Percentiles rank a stretch among this genome's conserved stretches.
Conservation (phyloP, 495 filamentous ascomycete genomes). For the Xylaria palmicola region DNA sequence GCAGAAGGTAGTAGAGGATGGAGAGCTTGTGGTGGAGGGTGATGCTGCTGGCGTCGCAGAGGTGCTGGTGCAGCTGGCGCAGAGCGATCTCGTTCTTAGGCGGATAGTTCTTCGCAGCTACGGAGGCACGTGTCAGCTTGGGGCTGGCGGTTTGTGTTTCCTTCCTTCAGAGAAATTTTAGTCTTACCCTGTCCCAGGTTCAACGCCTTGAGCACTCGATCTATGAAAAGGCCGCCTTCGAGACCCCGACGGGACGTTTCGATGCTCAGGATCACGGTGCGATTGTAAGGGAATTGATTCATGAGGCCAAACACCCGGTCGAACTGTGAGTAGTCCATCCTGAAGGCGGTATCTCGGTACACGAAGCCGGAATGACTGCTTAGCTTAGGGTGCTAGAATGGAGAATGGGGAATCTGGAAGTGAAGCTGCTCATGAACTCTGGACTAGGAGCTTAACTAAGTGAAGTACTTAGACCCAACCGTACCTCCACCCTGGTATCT, state of each 20-base stretch:
- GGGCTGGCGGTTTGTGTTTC: too few relatives aligned
- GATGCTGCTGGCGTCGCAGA: slow-evolving; percentile 55
- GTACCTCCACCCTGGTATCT: too few relatives aligned
- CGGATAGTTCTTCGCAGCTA: slow-evolving; percentile 59
- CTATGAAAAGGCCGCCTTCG: slow-evolving; percentile 70
- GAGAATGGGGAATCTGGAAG: too few relatives aligned
- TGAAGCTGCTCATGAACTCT: too few relatives aligned
- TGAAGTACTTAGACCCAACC: too few relatives aligned
- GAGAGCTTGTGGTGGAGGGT: slow-evolving; percentile 73
- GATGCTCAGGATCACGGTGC: slow-evolving; percentile 56
- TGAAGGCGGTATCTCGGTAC: slow-evolving; percentile 17
- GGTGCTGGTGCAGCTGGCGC: slow-evolving; percentile 61
- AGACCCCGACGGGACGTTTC: slow-evolving; percentile 59
- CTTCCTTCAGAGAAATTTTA: too few relatives aligned
- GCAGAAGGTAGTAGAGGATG: slow-evolving; percentile 76
- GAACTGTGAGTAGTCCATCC: slow-evolving; percentile 54
- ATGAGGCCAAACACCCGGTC: slow-evolving; percentile 63
- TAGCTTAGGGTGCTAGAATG: too few relatives aligned
- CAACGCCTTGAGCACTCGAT: slow-evolving; percentile 68
- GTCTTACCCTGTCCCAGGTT: slow-evolving; percentile 66
- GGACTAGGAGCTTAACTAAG: too few relatives aligned
- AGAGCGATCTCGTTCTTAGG: slow-evolving; percentile 64
- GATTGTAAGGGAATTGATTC: slow-evolving; percentile 61
- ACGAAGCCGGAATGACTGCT: too few relatives aligned
- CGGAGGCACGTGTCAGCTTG: neutral